phyloP scores from a whole-genome alignment of 148 eudicot species.

The Diospyros kaki region DNA sequence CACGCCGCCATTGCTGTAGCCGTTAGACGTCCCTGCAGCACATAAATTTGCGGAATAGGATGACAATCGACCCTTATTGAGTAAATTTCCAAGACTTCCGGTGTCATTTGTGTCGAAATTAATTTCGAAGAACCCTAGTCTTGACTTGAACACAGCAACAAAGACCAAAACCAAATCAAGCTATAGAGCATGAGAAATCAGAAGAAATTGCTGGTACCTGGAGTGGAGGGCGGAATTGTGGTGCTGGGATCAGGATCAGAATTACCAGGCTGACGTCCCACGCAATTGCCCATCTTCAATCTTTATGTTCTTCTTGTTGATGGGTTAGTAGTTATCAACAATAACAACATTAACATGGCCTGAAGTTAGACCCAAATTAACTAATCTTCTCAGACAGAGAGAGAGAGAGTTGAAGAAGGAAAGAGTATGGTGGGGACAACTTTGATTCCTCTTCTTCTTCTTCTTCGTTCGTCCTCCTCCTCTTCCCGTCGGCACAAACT shows the following conservation, averaged over 20 bases:
- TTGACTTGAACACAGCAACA: too few relatives aligned
- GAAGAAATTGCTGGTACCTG: slow-evolving; percentile 16
- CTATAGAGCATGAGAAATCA: too few relatives aligned
- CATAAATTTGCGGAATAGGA: too few relatives aligned
- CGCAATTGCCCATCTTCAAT: slow-evolving; percentile 38
- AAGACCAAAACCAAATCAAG: too few relatives aligned
- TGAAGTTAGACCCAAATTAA: neutral
- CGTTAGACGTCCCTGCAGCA: slow-evolving; percentile 25
- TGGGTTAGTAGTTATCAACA: neutral
- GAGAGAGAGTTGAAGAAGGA: neutral
- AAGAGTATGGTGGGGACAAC: neutral
- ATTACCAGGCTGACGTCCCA: slow-evolving; percentile 22
- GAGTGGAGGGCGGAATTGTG: slow-evolving; percentile 5
- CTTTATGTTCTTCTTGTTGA: neutral
- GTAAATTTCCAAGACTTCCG: too few relatives aligned
- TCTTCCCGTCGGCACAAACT: too few relatives aligned
- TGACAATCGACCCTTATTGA: too few relatives aligned
- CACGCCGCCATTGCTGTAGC: slow-evolving; percentile 11
- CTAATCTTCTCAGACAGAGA: neutral
- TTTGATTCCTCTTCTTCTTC: neutral
- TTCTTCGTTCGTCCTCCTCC: too few relatives aligned
- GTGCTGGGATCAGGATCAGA: slow-evolving; percentile 9
- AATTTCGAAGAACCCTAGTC: too few relatives aligned
- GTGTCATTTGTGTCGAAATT: too few relatives aligned
- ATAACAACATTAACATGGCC: neutral